phyloP scores from a whole-genome alignment of 495 filamentous ascomycete genomes.

The Acidiella bohemica region DNA sequence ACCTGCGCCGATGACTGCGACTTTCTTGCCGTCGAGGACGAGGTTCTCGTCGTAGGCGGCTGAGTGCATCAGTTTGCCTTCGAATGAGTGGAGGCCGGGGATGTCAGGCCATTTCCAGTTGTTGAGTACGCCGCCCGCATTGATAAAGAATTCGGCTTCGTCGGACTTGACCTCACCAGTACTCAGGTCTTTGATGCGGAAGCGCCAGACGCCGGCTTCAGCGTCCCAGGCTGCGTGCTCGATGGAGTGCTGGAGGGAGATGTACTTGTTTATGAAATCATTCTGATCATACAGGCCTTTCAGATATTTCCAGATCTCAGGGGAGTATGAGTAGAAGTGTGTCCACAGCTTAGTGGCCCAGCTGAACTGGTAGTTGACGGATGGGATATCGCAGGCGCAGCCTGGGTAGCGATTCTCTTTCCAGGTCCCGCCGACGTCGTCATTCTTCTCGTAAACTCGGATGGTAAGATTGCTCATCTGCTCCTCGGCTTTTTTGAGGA shows the following conservation, averaged over 20 bases:
- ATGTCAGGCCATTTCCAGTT: slow-evolving; percentile 30
- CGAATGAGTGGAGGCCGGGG: slow-evolving; percentile 24
- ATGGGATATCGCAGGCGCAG: slow-evolving; percentile 31
- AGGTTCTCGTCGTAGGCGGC: slow-evolving; percentile 29
- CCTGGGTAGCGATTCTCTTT: slow-evolving; percentile 26
- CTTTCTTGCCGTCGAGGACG: slow-evolving; percentile 26
- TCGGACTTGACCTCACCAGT: slow-evolving; percentile 25
- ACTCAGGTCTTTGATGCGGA: slow-evolving; percentile 23
- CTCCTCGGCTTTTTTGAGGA: slow-evolving; percentile 31
- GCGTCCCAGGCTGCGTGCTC: slow-evolving; percentile 25
- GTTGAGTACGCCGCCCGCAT: slow-evolving; percentile 30
- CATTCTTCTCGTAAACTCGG: slow-evolving; percentile 35
- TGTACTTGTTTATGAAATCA: slow-evolving; percentile 28
- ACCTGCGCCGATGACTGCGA: slow-evolving; percentile 29
- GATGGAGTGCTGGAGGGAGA: slow-evolving; percentile 27
- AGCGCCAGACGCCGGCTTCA: slow-evolving; percentile 23
- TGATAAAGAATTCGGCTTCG: slow-evolving; percentile 29
- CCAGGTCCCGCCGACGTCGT: slow-evolving; percentile 34
- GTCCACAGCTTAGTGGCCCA: slow-evolving; percentile 34
- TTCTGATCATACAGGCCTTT: slow-evolving; percentile 33
- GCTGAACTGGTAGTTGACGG: slow-evolving; percentile 29
- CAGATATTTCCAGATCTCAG: slow-evolving; percentile 32
- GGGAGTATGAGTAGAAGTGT: slow-evolving; percentile 30
- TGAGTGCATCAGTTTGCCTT: slow-evolving; percentile 31
- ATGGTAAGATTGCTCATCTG: slow-evolving; percentile 28